Conservation (phyloP, 495 filamentous ascomycete genomes). For the Daldinia concentrica region DNA sequence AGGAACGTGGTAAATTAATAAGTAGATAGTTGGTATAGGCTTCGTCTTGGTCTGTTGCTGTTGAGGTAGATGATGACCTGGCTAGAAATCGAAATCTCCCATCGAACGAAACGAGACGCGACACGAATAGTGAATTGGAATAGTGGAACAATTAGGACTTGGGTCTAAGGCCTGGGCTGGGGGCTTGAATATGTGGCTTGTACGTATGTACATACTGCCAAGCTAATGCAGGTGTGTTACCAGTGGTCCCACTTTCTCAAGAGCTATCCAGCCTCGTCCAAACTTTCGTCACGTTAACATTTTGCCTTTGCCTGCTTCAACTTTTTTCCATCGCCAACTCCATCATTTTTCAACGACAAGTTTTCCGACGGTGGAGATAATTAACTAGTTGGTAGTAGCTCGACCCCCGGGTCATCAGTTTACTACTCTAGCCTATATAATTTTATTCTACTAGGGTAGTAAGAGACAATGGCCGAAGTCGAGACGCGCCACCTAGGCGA, state of each 20-base stretch:
- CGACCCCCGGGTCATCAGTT: not conserved
- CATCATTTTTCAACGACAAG: not conserved
- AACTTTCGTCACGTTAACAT: slow-evolving; percentile 18
- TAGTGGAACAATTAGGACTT: slow-evolving; percentile 10
- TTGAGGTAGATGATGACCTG: slow-evolving; percentile 35
- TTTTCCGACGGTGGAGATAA: not conserved
- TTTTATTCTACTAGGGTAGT: slow-evolving; percentile 3
- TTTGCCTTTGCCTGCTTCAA: slow-evolving; percentile 18
- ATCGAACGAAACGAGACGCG: slow-evolving; percentile 26
- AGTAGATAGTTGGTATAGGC: not conserved
- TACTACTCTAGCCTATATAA: not conserved
- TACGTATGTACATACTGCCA: not conserved
- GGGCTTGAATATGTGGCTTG: not conserved
- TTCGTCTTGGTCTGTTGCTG: not conserved
- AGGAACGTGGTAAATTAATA: slow-evolving; percentile 8
- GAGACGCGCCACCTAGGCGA: slow-evolving; percentile 43
- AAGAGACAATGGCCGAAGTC: slow-evolving; percentile 45
- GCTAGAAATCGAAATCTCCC: slow-evolving; percentile 3
- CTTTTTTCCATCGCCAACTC: slow-evolving; percentile 3
- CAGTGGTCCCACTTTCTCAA: slow-evolving; percentile 3
- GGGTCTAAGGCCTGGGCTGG: not conserved
- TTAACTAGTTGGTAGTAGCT: not conserved
- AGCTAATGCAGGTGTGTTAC: not conserved
- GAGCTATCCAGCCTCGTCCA: slow-evolving; percentile 34
- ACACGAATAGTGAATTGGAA: slow-evolving; percentile 21